These are phyloP conservation scores for Sporothrix sp. DNA, from an alignment of 2,329 filamentous ascomycete genomes.

Conservation along the genomic window DNA sequence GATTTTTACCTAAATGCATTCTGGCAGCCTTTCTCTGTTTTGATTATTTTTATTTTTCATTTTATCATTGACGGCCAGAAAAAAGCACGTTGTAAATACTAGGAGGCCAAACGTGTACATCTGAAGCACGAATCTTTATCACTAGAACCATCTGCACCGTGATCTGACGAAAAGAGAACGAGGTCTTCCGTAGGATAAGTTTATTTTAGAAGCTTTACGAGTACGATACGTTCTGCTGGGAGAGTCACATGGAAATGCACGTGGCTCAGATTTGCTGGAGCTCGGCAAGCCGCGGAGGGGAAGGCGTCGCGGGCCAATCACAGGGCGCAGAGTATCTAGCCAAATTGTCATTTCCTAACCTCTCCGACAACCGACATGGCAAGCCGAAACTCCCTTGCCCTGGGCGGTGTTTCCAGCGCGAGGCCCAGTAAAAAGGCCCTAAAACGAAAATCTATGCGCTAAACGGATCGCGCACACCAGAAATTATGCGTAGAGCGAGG, in stretches of 20 bases:
- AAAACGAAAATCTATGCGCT: background rate
- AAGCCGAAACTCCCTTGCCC: conserved; percentile 9
- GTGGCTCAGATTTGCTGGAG: background rate
- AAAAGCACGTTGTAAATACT: too few relatives aligned
- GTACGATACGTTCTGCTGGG: too few relatives aligned
- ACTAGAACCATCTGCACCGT: background rate
- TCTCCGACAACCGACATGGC: conserved; percentile 15
- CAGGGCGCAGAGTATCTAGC: background rate
- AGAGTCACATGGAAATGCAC: conserved; percentile 10
- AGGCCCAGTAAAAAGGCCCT: conserved; percentile 7
- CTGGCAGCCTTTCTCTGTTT: too few relatives aligned
- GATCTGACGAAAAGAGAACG: background rate
- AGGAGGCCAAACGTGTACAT: too few relatives aligned
- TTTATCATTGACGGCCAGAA: too few relatives aligned
- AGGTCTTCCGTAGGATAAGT: conserved; percentile 1
- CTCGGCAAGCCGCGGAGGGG: background rate
- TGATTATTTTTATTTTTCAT: background rate
- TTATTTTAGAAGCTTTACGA: too few relatives aligned
- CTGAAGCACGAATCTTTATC: background rate
- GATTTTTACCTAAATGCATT: too few relatives aligned
- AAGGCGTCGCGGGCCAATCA: background rate
- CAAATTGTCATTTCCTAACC: conserved; percentile 14
- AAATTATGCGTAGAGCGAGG: too few relatives aligned
- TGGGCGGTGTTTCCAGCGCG: background rate
- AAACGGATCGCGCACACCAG: background rate